These are phyloP conservation scores for Hysterium pulicare DNA, from an alignment of 2,329 filamentous ascomycete species.

Conservation along the genomic window DNA sequence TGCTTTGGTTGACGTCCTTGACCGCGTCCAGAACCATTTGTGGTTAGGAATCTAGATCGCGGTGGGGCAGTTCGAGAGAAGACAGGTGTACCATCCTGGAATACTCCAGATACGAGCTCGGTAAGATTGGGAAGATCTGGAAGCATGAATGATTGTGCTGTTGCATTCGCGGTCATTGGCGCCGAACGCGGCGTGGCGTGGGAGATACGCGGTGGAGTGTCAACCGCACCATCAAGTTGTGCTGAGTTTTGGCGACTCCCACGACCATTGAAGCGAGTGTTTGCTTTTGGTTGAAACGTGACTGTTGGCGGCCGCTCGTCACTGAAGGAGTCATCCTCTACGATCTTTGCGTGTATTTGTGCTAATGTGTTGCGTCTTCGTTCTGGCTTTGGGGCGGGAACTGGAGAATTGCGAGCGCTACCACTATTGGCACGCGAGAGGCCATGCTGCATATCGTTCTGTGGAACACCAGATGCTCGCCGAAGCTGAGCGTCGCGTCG, in stretches of 20 bases:
- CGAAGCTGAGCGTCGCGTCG: slow-evolving; percentile 46
- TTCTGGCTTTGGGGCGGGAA: slow-evolving; percentile 29
- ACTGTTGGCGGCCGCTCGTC: slow-evolving; percentile 50
- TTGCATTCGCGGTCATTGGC: slow-evolving; percentile 47
- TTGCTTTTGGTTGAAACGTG: slow-evolving; percentile 43
- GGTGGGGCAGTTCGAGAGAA: slow-evolving; percentile 50
- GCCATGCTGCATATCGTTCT: slow-evolving; percentile 38
- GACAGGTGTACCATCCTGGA: slow-evolving; percentile 56
- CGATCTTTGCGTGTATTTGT: slow-evolving; percentile 55
- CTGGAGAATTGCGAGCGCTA: slow-evolving; percentile 33
- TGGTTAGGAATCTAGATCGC: slow-evolving; percentile 52
- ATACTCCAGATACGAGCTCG: slow-evolving; percentile 58
- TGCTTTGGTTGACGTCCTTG: slow-evolving; percentile 34
- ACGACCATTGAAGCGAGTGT: slow-evolving; percentile 53
- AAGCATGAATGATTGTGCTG: slow-evolving; percentile 58
- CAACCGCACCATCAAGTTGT: slow-evolving; percentile 26
- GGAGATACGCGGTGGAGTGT: slow-evolving; percentile 16
- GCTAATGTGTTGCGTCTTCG: slow-evolving; percentile 49
- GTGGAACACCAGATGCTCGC: slow-evolving; percentile 37
- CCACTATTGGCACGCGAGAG: slow-evolving; percentile 35
- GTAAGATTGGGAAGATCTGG: slow-evolving; percentile 61
- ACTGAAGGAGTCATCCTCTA: slow-evolving; percentile 51
- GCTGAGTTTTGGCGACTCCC: slow-evolving; percentile 41
- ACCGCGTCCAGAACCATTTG: slow-evolving; percentile 24
- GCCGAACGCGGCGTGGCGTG: slow-evolving; percentile 15